Evolutionary conservation across 2,329 filamentous ascomycete species (phyloP).

Genomic region (Botrytis elliptica): DNA sequence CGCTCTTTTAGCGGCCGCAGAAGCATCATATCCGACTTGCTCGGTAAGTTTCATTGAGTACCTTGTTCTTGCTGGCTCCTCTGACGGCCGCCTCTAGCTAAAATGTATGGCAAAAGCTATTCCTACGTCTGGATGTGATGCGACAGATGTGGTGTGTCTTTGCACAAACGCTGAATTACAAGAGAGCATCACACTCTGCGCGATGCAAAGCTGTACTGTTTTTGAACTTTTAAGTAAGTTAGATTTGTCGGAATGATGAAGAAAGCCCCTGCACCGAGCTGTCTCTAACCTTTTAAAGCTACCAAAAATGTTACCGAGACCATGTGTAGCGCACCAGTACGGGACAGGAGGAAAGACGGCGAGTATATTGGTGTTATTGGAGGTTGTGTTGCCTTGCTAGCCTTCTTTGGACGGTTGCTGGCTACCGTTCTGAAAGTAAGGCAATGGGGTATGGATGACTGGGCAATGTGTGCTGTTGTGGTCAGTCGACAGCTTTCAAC

Average conservation of each 20-base stretch:
- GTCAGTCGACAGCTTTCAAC: neutral
- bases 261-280: neutral
- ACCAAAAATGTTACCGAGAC: constrained; percentile 1
- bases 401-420: neutral
- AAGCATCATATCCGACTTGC: neutral
- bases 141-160: neutral
- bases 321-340: neutral
- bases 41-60: neutral
- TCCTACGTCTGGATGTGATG: neutral
- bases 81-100: neutral
- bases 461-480: neutral
- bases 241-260: neutral
- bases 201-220: neutral
- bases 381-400: neutral
- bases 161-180: neutral
- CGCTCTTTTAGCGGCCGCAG: neutral
- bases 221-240: neutral
- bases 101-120: neutral
- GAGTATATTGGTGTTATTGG: neutral
- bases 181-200: neutral
- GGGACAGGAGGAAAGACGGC: neutral
- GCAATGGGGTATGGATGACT: neutral
- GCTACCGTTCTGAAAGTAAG: neutral
- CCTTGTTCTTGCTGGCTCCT: neutral
- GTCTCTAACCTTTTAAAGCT: neutral